Base-by-base conservation (phyloP, 2,329 filamentous ascomycete genomes). In the Beauveria pseudobassiana region DNA sequence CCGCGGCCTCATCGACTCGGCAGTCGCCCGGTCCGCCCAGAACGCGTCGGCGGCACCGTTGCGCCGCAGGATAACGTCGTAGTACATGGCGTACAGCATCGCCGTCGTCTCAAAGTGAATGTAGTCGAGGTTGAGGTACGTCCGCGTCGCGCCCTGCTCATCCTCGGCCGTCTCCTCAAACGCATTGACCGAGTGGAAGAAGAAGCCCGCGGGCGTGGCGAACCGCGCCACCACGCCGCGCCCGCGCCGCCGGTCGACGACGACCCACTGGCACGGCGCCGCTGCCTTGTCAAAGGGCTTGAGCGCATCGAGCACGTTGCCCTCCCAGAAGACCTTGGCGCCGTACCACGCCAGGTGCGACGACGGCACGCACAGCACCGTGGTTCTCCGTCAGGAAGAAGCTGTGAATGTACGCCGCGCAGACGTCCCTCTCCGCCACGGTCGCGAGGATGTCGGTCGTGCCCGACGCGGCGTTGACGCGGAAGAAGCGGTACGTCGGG, bases 101-200 rank as follows among this genome's bases (percentile, higher is more conserved):
- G 38, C 22, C 50, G 50, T 61, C 26, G 49, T 53, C 9, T 54
- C 58, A 42, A 48, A 61, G 42, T 46, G 38, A 14, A 61, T 42
- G 42, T 48, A 48, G 42, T 88, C 83, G 0, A 81, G 73, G 59
- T 82, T 86, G 0, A 82, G 77, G 67, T 86, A 89, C 50, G 82
- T 75, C 20, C 85, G 71, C 10, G 66, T 59, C 61, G 91, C 88
- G 63, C 84, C 84, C 28, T 86, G 74, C 38, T 91, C 78, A 65
- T 84, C 77, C 3, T 30, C 55, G 12, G 40, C 52, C 50, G 65
- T 62, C 63, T 88, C 82, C 67, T 91, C 87, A 70, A 84, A 91
- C 0, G 88, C 81, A 65, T 92, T 92, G 69, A 89, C 77, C 1
- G 82, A 83, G 73, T 93, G 89, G 73, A 92, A 92, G 70, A 82